Conservation (phyloP, 768 basidiomycete genomes). For the Galerina sulciceps region DNA sequence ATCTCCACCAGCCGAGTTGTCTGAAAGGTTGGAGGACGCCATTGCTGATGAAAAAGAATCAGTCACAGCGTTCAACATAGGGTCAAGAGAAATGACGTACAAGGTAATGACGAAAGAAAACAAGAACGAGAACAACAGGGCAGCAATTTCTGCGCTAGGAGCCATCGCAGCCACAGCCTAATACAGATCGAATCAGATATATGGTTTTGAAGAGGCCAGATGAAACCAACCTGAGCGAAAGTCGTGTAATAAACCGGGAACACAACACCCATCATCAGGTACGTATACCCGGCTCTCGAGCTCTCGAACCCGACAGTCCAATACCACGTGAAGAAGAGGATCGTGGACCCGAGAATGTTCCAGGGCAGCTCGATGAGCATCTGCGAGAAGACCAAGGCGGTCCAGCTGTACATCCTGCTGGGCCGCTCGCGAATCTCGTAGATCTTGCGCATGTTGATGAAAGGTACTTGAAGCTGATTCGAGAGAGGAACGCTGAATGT, state of each 20-base stretch:
- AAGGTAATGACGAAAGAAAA: constrained; percentile 65
- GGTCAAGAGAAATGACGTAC: constrained; percentile 29
- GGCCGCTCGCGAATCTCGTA: constrained; percentile 74
- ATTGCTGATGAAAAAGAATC: constrained; percentile 34
- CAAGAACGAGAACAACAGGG: constrained; percentile 52
- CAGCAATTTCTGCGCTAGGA: constrained; percentile 58
- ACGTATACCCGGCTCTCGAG: constrained; percentile 62
- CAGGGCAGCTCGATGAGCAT: constrained; percentile 63
- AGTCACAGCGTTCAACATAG: background rate
- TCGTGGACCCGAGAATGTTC: constrained; percentile 59
- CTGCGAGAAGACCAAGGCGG: constrained; percentile 57
- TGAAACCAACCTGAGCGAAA: constrained; percentile 28
- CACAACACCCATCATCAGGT: constrained; percentile 52
- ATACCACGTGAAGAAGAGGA: constrained; percentile 73
- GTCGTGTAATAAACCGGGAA: constrained; percentile 25
- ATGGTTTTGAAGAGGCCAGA: constrained; percentile 22
- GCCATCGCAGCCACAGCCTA: constrained; percentile 62
- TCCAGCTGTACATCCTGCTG: constrained; percentile 70
- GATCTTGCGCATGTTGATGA: constrained; percentile 58
- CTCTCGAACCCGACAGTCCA: constrained; percentile 68
- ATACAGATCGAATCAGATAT: constrained; percentile 10
- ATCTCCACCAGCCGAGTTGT: constrained; percentile 66
- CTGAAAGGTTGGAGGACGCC: constrained; percentile 67
- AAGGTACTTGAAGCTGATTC: constrained; percentile 67
- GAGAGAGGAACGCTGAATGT: constrained; percentile 48